Evolutionary conservation across 192 early-diverging fungal genomes (phyloP).

Genomic region (Linnemannia hyalina): DNA sequence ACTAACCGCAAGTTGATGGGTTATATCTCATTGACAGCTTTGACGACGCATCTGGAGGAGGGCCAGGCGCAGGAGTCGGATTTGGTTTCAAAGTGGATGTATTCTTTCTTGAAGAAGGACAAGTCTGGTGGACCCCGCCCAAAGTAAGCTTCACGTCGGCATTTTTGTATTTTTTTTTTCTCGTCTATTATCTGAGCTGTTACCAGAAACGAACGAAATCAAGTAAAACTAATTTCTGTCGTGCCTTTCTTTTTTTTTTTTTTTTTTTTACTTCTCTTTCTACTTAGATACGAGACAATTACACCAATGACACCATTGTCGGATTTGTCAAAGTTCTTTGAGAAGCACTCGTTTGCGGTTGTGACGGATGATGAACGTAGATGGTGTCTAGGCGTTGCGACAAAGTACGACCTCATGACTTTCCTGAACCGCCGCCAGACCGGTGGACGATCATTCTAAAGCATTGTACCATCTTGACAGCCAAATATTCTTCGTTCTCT

Average conservation of each 20-base stretch:
- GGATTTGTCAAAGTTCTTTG: slow-evolving; percentile 87
- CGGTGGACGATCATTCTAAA: slow-evolving; percentile 39
- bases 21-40: slow-evolving; percentile 76
- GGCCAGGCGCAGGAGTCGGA: slow-evolving; percentile 62
- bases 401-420: slow-evolving; percentile 81
- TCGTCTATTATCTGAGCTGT: not conserved
- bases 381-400: slow-evolving; percentile 85
- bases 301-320: slow-evolving; percentile 84
- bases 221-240: not conserved
- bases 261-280: not conserved
- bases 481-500: too few relatives aligned
- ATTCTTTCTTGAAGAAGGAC: slow-evolving; percentile 64
- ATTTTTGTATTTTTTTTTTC: not conserved
- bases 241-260: not conserved
- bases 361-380: slow-evolving; percentile 84
- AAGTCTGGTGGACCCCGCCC: slow-evolving; percentile 24
- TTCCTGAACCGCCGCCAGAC: slow-evolving; percentile 74
- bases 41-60: slow-evolving; percentile 70
- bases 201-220: not conserved
- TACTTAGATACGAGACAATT: slow-evolving; percentile 75
- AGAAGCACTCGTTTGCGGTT: slow-evolving; percentile 84
- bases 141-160: slow-evolving; percentile 5
- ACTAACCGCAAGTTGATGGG: slow-evolving; percentile 78
- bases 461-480: not conserved
- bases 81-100: slow-evolving; percentile 74